Evolutionary conservation across 257 asterid species (phyloP).

Genomic region (Solanum dulcamara): DNA sequence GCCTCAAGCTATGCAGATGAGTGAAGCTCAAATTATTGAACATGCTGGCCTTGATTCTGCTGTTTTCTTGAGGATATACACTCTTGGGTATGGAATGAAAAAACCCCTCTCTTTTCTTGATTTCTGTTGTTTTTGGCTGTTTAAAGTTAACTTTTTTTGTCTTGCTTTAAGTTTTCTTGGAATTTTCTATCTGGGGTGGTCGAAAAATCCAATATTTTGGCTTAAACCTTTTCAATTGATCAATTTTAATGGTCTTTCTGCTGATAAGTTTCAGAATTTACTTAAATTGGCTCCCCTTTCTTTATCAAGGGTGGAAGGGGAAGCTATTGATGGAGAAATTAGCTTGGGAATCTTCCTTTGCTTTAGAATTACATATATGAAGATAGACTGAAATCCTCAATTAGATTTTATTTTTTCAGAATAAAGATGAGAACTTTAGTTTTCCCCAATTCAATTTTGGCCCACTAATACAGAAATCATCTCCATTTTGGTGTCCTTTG

Average conservation of each 20-base stretch:
- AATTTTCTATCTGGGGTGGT: neutral
- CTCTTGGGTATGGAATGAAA: slow-evolving; percentile 55
- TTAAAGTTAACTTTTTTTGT: neutral
- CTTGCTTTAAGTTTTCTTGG: neutral
- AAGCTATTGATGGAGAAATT: neutral
- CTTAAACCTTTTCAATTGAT: neutral
- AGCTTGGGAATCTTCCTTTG: neutral
- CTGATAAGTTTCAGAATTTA: neutral
- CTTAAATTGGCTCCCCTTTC: neutral
- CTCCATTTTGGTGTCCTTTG: neutral
- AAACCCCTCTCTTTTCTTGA: neutral
- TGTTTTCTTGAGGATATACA: slow-evolving; percentile 84
- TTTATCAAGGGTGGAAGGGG: neutral
- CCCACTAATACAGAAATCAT: neutral
- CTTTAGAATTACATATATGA: neutral
- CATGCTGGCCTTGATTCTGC: slow-evolving; percentile 99
- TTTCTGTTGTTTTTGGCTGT: neutral
- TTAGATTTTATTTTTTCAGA: neutral
- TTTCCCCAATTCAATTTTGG: neutral
- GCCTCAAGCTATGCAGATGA: slow-evolving; percentile 96
- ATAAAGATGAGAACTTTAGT: neutral
- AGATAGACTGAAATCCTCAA: neutral
- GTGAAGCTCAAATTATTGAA: slow-evolving; percentile 55
- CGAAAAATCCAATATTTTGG: neutral
- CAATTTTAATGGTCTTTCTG: neutral